Conservation (phyloP, 768 basidiomycete genomes). For the Cantharellus anzutake region DNA sequence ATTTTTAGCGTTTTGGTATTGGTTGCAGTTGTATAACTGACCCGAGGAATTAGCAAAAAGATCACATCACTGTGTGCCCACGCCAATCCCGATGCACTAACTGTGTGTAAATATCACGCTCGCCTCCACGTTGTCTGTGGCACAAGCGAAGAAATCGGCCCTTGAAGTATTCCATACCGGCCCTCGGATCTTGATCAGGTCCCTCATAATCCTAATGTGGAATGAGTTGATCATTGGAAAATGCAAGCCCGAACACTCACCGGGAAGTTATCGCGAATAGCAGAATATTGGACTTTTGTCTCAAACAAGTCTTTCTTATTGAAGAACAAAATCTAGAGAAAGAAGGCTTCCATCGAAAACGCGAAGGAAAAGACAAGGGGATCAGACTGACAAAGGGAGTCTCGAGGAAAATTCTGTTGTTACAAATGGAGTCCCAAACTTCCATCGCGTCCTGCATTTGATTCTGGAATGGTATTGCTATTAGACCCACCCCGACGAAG, state of each 20-base stretch:
- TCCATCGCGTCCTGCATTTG: conserved; percentile 99
- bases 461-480: conserved; percentile 32
- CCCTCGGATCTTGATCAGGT: conserved; percentile 44
- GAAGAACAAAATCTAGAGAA: conserved; percentile 65
- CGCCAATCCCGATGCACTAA: conserved; percentile 23
- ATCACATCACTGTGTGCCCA: not conserved
- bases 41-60: conserved; percentile 8
- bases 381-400: conserved; percentile 59
- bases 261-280: conserved; percentile 80
- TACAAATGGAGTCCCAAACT: conserved; percentile 97
- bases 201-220: conserved; percentile 64
- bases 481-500: not conserved
- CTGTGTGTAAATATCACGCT: conserved; percentile 90
- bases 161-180: conserved; percentile 82
- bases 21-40: conserved; percentile 74
- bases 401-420: conserved; percentile 88
- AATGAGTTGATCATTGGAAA: not conserved
- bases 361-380: conserved; percentile 7
- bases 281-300: conserved; percentile 59
- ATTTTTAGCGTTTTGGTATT: conserved; percentile 77
- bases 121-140: conserved; percentile 65
- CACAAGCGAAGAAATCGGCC: conserved; percentile 64
- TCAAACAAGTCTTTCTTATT: conserved; percentile 93
- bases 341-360: not conserved
- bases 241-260: conserved; percentile 22